Evolutionary conservation across 345 rosid genomes (phyloP).

Genomic region (Camelina neglecta): DNA sequence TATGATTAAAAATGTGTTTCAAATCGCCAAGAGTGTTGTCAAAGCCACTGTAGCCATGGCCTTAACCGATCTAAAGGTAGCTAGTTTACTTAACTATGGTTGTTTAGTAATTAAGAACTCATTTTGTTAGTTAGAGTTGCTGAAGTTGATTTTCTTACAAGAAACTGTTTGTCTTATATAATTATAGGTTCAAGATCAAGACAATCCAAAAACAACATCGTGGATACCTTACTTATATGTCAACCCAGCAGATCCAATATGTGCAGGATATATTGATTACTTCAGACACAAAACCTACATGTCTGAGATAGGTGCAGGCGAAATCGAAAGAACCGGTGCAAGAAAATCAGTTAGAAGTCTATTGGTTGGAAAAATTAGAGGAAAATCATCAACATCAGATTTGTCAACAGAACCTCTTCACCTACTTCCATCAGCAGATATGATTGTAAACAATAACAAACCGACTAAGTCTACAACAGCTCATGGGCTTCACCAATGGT

Average conservation of each 20-base stretch:
- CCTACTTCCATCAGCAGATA: slow-evolving; percentile 58
- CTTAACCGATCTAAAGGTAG: not conserved
- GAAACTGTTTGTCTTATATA: not conserved
- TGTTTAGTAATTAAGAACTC: too few relatives aligned
- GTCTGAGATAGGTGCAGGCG: slow-evolving; percentile 54
- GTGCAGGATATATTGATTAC: slow-evolving; percentile 64
- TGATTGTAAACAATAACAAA: slow-evolving; percentile 46
- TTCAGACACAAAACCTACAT: slow-evolving; percentile 56
- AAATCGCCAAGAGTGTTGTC: not conserved
- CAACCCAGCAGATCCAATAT: slow-evolving; percentile 56
- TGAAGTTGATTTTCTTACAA: not conserved
- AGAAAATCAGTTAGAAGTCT: slow-evolving; percentile 49
- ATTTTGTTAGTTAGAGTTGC: too few relatives aligned
- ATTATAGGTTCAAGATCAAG: slow-evolving; percentile 11
- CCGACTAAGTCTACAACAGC: slow-evolving; percentile 20
- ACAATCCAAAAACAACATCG: slow-evolving; percentile 33
- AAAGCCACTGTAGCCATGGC: slow-evolving; percentile 11
- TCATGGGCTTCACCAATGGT: slow-evolving; percentile 71
- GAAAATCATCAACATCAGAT: not conserved
- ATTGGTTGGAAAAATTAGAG: slow-evolving; percentile 22
- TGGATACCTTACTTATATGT: slow-evolving; percentile 64
- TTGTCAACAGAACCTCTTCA: slow-evolving; percentile 48
- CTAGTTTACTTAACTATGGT: too few relatives aligned
- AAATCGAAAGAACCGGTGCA: slow-evolving; percentile 47
- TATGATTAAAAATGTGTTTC: not conserved